Evolutionary conservation across 148 eudicot species (phyloP).

Genomic region (Rhododendron molle): DNA sequence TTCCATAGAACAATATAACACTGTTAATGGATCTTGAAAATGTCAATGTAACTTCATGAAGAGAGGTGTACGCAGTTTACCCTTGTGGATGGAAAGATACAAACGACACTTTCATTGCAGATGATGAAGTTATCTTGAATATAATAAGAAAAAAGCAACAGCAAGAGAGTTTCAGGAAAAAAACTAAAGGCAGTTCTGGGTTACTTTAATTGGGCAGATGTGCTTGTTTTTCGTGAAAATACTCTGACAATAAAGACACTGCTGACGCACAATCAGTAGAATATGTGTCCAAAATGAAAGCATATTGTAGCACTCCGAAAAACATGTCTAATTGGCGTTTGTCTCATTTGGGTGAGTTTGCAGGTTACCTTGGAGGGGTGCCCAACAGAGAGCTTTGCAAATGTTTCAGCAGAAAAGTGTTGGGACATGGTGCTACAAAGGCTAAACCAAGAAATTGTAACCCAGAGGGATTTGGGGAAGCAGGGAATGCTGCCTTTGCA

Average conservation of each 20-base stretch:
- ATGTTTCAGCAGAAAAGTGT: slow-evolving; percentile 30
- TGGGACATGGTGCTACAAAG: slow-evolving; percentile 41
- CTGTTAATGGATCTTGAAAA: not conserved
- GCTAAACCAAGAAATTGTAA: slow-evolving; percentile 32
- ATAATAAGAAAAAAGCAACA: not conserved
- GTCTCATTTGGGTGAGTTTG: not conserved
- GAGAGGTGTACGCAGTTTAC: not conserved
- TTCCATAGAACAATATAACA: not conserved
- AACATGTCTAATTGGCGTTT: not conserved
- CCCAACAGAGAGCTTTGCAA: slow-evolving; percentile 28
- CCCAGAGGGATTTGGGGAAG: slow-evolving; percentile 14
- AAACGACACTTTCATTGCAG: not conserved
- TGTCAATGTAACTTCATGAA: not conserved
- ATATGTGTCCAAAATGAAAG: not conserved
- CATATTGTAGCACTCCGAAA: not conserved
- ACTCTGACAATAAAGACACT: not conserved
- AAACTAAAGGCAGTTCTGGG: not conserved
- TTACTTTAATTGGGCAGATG: not conserved
- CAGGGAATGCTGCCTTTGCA: slow-evolving; percentile 21
- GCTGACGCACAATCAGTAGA: not conserved
- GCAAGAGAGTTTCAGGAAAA: not conserved
- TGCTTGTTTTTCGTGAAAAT: not conserved
- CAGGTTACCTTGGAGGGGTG: slow-evolving; percentile 46
- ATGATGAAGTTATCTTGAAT: not conserved
- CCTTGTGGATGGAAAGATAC: not conserved